A percentile compares a stretch with the other conserved stretches of the same genome.
Conservation (phyloP, 495 filamentous ascomycete species). For the Aspergillus panamensis region DNA sequence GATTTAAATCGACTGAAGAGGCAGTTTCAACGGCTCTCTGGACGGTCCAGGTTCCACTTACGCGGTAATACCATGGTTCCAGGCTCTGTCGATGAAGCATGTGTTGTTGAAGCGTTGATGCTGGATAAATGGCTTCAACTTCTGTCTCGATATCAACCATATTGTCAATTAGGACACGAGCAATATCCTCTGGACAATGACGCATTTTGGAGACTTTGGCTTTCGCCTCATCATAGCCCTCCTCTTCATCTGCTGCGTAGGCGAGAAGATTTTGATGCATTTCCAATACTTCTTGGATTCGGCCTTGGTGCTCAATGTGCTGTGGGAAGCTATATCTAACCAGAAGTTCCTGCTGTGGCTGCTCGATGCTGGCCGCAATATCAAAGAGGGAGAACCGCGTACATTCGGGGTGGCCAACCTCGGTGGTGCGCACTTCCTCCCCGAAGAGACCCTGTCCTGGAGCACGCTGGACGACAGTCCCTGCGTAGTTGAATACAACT, state of each 20-base stretch:
- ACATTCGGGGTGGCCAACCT: constrained; percentile 7
- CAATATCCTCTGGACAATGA: not conserved
- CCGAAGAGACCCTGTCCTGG: constrained; percentile 1
- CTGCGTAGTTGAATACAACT: constrained; percentile 10
- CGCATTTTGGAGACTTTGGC: not conserved
- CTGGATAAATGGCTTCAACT: constrained; percentile 1
- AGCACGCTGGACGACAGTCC: constrained; percentile 6
- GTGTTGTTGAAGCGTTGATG: constrained; percentile 4
- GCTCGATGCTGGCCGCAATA: constrained; percentile 1
- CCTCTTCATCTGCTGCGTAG: not conserved
- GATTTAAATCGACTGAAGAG: not conserved
- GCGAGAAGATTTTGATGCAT: not conserved
- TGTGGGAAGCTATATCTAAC: not conserved
- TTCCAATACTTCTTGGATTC: not conserved
- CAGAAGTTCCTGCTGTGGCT: constrained; percentile 6
- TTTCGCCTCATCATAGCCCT: not conserved
- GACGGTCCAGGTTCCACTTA: constrained; percentile 2
- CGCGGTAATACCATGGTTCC: constrained; percentile 9
- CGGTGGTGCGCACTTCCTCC: constrained; percentile 2
- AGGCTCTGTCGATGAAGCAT: constrained; percentile 5
- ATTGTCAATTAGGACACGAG: not conserved
- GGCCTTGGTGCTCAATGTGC: not conserved
- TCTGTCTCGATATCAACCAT: not conserved
- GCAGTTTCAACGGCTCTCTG: not conserved
- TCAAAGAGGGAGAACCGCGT: constrained; percentile 10